These are phyloP conservation scores for Eremomyces bilateralis DNA, from an alignment of 495 filamentous ascomycete genomes.

Conservation along the genomic window DNA sequence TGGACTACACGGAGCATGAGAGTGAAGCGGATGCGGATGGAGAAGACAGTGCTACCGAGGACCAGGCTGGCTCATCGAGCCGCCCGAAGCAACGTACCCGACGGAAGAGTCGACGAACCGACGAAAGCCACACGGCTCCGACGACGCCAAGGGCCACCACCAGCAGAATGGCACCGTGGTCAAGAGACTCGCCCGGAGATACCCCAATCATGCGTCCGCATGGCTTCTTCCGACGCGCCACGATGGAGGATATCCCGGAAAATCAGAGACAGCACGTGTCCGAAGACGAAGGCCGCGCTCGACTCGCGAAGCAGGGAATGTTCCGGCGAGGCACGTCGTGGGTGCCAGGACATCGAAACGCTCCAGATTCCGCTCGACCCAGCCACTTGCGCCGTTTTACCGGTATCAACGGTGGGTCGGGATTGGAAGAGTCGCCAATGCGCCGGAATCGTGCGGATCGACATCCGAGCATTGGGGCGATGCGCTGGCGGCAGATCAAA, in stretches of 20 bases:
- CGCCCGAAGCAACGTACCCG: conserved; percentile 1
- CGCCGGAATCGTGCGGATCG: conserved; percentile 30
- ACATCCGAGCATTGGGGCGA: conserved; percentile 56
- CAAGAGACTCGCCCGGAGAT: neutral
- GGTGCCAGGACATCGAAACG: conserved; percentile 19
- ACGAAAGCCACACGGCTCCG: conserved; percentile 32
- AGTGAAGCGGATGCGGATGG: conserved; percentile 20
- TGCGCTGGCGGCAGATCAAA: conserved; percentile 76
- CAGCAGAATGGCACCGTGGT: conserved; percentile 12
- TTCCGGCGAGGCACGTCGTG: conserved; percentile 38
- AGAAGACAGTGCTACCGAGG: conserved; percentile 20
- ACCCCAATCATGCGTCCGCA: conserved; percentile 13
- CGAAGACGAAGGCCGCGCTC: conserved; percentile 72
- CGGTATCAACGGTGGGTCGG: conserved; percentile 35
- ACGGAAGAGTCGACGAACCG: conserved; percentile 15
- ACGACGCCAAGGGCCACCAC: conserved; percentile 30
- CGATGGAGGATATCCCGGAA: conserved; percentile 39
- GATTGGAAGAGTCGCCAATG: conserved; percentile 22
- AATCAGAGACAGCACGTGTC: conserved; percentile 56
- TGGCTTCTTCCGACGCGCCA: conserved; percentile 43
- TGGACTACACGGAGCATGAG: conserved; percentile 4
- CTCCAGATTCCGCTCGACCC: conserved; percentile 36
- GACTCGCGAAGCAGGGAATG: conserved; percentile 34
- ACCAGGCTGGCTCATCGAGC: conserved; percentile 6
- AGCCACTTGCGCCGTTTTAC: conserved; percentile 59